These are phyloP conservation scores for Diversispora epigaea DNA, from an alignment of 192 early-diverging fungal genomes.

Conservation along the genomic window DNA sequence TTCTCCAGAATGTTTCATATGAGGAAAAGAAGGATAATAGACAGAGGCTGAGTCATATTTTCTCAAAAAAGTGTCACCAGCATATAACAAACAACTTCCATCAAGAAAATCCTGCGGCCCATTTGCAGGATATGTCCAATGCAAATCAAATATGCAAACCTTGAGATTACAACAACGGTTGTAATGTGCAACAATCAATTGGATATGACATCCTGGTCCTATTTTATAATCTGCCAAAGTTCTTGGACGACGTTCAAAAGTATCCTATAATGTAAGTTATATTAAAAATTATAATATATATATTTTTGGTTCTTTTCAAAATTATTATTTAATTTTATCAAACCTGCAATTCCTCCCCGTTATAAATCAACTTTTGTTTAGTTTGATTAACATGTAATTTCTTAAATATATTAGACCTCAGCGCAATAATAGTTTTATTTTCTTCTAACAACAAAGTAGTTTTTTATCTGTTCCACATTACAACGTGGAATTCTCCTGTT, in stretches of 20 bases:
- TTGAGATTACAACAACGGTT: conserved; percentile 16
- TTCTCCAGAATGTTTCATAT: too few species aligned
- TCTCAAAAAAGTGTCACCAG: not conserved
- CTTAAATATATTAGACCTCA: conserved; percentile 1
- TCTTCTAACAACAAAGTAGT: not conserved
- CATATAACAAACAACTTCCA: conserved; percentile 33
- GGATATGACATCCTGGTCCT: conserved; percentile 21
- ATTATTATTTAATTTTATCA: not conserved
- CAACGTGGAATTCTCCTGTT: conserved; percentile 19
- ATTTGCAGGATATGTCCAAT: conserved; percentile 24
- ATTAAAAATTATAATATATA: not conserved
- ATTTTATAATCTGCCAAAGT: conserved; percentile 21
- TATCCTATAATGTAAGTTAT: not conserved
- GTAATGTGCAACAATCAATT: conserved; percentile 34
- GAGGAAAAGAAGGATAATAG: too few species aligned
- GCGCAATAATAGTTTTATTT: not conserved
- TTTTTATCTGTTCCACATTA: conserved; percentile 21
- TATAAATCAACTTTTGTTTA: conserved; percentile 35
- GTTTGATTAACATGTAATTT: conserved; percentile 1
- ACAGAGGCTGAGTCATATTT: too few species aligned
- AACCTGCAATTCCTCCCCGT: conserved; percentile 22
- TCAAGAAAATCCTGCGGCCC: conserved; percentile 32
- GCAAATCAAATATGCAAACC: conserved; percentile 28
- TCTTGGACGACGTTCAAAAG: not conserved
- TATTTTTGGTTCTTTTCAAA: too few species aligned